These are phyloP conservation scores for Marasmius sp. DNA, from an alignment of 1,284 basidiomycete genomes.

Conservation along the genomic window DNA sequence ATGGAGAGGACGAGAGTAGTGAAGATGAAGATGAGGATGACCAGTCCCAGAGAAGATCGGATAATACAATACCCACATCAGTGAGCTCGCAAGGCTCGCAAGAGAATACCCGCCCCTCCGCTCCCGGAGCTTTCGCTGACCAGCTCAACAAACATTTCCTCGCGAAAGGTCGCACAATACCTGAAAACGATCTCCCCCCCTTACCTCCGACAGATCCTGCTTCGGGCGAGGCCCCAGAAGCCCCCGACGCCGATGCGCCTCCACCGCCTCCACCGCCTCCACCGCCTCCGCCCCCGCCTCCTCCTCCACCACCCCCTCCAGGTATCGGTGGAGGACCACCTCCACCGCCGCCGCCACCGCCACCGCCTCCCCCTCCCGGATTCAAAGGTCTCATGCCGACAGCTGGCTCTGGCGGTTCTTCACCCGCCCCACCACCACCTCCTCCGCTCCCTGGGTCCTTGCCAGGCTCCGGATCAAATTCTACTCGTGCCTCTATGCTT, in stretches of 20 bases:
- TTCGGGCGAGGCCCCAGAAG: not conserved
- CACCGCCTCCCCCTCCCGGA: conserved; percentile 40
- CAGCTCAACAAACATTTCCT: conserved; percentile 57
- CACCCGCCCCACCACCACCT: conserved; percentile 47
- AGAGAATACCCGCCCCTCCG: conserved; percentile 32
- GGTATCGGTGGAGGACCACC: conserved; percentile 16
- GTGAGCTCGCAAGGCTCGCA: conserved; percentile 45
- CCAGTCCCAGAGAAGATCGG: conserved; percentile 51
- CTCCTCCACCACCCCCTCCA: conserved; percentile 30
- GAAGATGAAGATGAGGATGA: conserved; percentile 51
- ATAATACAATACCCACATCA: conserved; percentile 53
- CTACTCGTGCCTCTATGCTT: conserved; percentile 58
- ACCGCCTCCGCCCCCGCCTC: conserved; percentile 36
- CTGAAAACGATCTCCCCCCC: conserved; percentile 30
- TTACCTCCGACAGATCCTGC: conserved; percentile 21
- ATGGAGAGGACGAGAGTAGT: not conserved
- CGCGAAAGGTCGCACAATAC: conserved; percentile 37
- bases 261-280: conserved; percentile 36
- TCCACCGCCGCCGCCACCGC: conserved; percentile 32
- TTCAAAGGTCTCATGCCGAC: conserved; percentile 20
- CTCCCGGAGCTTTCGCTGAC: conserved; percentile 55
- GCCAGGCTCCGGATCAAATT: conserved; percentile 49
- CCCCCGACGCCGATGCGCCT: conserved; percentile 11
- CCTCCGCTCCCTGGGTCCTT: conserved; percentile 38
- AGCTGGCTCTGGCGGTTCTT: conserved; percentile 21